Evolutionary conservation across 192 early-diverging fungal species (phyloP).

Genomic region (Coemansia sp.): DNA sequence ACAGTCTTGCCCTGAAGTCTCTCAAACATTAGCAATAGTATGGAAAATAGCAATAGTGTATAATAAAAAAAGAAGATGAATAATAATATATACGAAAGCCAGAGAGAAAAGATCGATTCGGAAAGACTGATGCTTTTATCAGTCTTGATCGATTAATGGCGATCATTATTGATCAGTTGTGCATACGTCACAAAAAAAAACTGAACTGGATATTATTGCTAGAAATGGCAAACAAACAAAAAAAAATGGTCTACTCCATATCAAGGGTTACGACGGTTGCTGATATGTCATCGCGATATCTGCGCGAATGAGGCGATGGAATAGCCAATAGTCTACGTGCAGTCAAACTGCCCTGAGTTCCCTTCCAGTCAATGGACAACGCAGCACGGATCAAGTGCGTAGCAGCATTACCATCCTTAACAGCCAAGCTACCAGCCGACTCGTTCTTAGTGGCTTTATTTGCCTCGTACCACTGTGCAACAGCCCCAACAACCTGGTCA

Average conservation of each 20-base stretch:
- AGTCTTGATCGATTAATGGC: no score
- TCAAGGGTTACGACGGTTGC: slow-evolving; percentile 64
- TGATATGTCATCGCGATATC: slow-evolving; percentile 83
- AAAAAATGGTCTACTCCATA: slow-evolving; percentile 8
- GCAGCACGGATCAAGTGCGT: slow-evolving; percentile 76
- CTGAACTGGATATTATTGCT: background rate
- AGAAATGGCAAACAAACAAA: background rate
- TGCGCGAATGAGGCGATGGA: slow-evolving; percentile 66
- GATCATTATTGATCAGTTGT: no score
- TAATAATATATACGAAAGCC: no score
- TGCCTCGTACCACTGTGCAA: slow-evolving; percentile 56
- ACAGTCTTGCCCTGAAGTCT: slow-evolving; percentile 55
- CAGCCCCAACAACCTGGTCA: slow-evolving; percentile 58
- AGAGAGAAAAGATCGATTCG: background rate
- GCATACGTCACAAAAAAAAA: no score
- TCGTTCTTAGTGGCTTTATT: background rate
- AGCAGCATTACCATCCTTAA: slow-evolving; percentile 63
- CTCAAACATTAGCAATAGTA: slow-evolving; percentile 28
- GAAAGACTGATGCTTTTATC: no score
- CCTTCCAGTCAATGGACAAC: slow-evolving; percentile 45
- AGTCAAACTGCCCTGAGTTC: slow-evolving; percentile 63
- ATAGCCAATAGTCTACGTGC: slow-evolving; percentile 68
- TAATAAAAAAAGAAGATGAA: background rate
- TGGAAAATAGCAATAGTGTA: slow-evolving; percentile 2
- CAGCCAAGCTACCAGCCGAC: slow-evolving; percentile 10